Evolutionary conservation across 148 eudicot genomes (phyloP).

Genomic region (Camellia sinensis): DNA sequence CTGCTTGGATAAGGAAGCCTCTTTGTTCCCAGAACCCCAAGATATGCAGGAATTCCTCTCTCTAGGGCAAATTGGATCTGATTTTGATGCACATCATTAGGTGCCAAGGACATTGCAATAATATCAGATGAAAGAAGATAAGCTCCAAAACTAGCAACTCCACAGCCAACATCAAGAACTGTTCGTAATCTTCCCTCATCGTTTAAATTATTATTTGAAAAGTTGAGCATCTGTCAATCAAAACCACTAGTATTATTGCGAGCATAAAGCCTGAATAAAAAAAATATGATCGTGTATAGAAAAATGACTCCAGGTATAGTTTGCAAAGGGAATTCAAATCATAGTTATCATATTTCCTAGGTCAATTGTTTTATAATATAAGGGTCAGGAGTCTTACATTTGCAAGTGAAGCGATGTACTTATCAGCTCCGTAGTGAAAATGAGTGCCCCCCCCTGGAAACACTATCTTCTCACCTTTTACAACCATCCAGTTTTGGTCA

Average conservation of each 20-base stretch:
- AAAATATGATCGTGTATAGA: neutral
- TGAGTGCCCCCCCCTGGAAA: slow-evolving; percentile 99
- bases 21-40: slow-evolving; percentile 97
- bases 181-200: slow-evolving; percentile 78
- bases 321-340: neutral
- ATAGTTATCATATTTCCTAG: neutral
- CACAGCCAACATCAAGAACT: slow-evolving; percentile 96
- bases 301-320: neutral
- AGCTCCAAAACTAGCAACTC: slow-evolving; percentile 99
- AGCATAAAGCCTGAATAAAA: neutral
- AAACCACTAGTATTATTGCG: neutral
- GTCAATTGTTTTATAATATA: neutral
- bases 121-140: slow-evolving; percentile 90
- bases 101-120: slow-evolving; percentile 90
- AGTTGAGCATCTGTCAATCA: slow-evolving; percentile 87
- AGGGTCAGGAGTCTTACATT: slow-evolving; percentile 55
- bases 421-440: slow-evolving; percentile 95
- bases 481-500: slow-evolving; percentile 99
- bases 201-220: slow-evolving; percentile 63
- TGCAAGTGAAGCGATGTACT: slow-evolving; percentile 89
- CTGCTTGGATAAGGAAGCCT: slow-evolving; percentile 98
- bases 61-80: slow-evolving; percentile 99
- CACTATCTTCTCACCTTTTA: slow-evolving; percentile 79
- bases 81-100: slow-evolving; percentile 97
- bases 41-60: slow-evolving; percentile 98